A percentile compares a stretch with the other conserved stretches of the same genome.
Evolutionary conservation across 2,329 filamentous ascomycete species (phyloP).

Genomic region (Juglanconis sp.): DNA sequence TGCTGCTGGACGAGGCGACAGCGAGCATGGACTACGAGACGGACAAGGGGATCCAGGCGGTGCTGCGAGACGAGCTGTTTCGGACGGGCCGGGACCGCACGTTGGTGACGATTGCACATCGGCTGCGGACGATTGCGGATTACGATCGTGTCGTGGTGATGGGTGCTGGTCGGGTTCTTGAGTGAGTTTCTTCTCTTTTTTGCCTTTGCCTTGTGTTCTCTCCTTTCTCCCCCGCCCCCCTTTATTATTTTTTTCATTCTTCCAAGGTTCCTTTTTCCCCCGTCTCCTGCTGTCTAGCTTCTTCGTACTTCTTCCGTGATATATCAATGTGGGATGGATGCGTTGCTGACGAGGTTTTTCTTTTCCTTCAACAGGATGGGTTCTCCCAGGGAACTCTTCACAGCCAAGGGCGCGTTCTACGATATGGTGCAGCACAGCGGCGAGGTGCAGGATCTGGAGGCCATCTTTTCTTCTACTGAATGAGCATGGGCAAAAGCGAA

Average conservation of each 20-base stretch:
- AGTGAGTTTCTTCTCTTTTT: slow-evolving; percentile 27
- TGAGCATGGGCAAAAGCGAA: neutral
- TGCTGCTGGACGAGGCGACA: slow-evolving; percentile 58
- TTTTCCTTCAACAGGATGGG: slow-evolving; percentile 33
- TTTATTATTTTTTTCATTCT: neutral
- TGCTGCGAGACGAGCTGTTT: slow-evolving; percentile 48
- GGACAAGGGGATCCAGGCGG: slow-evolving; percentile 52
- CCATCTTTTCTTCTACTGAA: slow-evolving; percentile 6
- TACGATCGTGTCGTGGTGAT: slow-evolving; percentile 58
- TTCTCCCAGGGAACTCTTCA: slow-evolving; percentile 44
- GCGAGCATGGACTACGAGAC: slow-evolving; percentile 59
- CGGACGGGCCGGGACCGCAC: slow-evolving; percentile 43
- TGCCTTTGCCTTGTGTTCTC: neutral
- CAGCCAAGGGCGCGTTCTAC: slow-evolving; percentile 44
- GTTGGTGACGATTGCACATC: slow-evolving; percentile 56
- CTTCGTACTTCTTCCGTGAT: too few relatives aligned
- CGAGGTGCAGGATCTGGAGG: slow-evolving; percentile 45
- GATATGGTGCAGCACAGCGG: slow-evolving; percentile 56
- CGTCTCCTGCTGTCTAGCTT: too few relatives aligned
- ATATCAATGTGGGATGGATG: too few relatives aligned
- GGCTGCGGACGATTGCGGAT: slow-evolving; percentile 56
- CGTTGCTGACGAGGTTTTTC: slow-evolving; percentile 6
- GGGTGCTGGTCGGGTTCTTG: slow-evolving; percentile 49
- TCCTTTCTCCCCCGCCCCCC: neutral
- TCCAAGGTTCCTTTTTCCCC: too few relatives aligned